phyloP scores from a whole-genome alignment of 768 basidiomycete species.

The Boletus vinaceobasis region DNA sequence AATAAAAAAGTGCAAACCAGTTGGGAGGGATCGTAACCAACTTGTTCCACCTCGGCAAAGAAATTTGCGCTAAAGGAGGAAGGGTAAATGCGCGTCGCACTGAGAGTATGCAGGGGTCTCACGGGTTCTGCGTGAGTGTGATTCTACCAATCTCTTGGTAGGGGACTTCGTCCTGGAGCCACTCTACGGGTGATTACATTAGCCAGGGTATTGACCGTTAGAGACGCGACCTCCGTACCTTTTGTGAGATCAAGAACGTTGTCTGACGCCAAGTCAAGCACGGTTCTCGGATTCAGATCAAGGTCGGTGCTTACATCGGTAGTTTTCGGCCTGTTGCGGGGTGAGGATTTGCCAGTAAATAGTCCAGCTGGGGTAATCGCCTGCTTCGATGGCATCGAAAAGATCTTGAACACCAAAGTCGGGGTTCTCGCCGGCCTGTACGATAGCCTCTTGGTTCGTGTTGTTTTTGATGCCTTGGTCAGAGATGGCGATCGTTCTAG shows the following conservation, averaged over 20 bases:
- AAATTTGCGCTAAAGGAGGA: constrained; percentile 19
- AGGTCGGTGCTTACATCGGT: neutral
- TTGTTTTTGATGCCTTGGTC: neutral
- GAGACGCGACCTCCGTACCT: constrained; percentile 13
- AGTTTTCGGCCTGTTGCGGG: neutral
- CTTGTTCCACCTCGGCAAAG: constrained; percentile 40
- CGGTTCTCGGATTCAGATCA: neutral
- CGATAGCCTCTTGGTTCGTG: neutral
- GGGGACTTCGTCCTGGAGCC: constrained; percentile 34
- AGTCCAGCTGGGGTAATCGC: neutral
- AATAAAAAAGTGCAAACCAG: constrained; percentile 29
- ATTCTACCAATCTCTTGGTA: constrained; percentile 37
- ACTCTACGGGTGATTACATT: constrained; percentile 25
- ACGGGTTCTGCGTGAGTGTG: constrained; percentile 37
- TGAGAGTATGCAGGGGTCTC: constrained; percentile 6
- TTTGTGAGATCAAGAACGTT: constrained; percentile 53
- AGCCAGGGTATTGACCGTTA: neutral
- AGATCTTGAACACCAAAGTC: neutral
- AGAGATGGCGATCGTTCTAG: neutral
- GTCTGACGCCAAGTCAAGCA: constrained; percentile 25
- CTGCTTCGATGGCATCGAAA: neutral
- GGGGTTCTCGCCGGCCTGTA: neutral
- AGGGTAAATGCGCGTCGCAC: neutral
- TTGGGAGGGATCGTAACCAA: constrained; percentile 49
- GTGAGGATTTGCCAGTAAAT: neutral